Base-by-base conservation (phyloP, 2,329 filamentous ascomycete species). In the Aphanocladium album region DNA sequence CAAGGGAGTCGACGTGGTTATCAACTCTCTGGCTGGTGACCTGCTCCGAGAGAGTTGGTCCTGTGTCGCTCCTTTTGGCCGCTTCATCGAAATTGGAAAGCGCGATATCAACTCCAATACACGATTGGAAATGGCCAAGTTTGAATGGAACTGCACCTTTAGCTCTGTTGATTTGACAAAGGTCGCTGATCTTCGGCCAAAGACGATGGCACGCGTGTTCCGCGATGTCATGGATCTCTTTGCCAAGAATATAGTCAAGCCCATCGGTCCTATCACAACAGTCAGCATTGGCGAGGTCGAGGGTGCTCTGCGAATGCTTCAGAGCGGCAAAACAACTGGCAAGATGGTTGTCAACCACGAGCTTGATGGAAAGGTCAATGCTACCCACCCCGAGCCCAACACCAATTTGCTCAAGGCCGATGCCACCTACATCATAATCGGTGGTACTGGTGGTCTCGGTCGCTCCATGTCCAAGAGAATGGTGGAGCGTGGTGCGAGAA, bases 1-100 rank as follows among this genome's bases (percentile, higher is more conserved):
- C 14, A 72, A 67, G 3, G 89, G 89, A 12, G 88, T 88, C 1
- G 89, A 93, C 72, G 85, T 86, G 0, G 87, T 89, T 16, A 86
- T 93, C 66, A 75, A 80, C 66, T 79, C 76, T 0, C 69, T 80
- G 0, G 66, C 74, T 2, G 79, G 78, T 0, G 77, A 80, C 17
- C 66, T 71, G 1, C 65, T 80, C 2, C 70, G 71, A 3, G 74
- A 76, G 45, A 76, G 77, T 0, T 80, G 75, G 76, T 70, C 72
- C 3, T 78, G 75, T 54, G 67, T 83, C 19, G 75, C 75, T 49
- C 70, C 70, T 17, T 79, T 78, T 63, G 79, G 78, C 1, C 71
- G 74, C 3, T 79, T 82, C 50, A 65, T 82, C 4, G 79, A 82
- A 58, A 73, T 81, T 35, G 74, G 76, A 8, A 73, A 70, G 61